These are phyloP conservation scores for Ceratonia siliqua DNA, from an alignment of 306 rosid species.

Conservation along the genomic window DNA sequence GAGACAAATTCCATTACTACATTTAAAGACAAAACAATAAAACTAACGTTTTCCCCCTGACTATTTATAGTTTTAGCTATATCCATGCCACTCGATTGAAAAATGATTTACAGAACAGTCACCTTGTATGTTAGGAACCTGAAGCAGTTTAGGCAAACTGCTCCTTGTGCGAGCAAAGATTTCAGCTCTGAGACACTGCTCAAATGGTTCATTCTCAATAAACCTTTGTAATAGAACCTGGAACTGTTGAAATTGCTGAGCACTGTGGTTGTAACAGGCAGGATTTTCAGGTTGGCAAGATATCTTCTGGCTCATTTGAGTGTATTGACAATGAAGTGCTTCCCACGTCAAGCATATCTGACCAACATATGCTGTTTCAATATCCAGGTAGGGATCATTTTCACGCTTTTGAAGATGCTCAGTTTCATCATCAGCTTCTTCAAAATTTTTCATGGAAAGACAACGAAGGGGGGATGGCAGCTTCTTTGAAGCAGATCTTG, in stretches of 20 bases:
- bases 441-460: constrained; percentile 83
- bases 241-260: constrained; percentile 88
- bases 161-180: constrained; percentile 74
- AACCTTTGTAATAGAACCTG: constrained; percentile 91
- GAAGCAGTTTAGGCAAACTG: constrained; percentile 71
- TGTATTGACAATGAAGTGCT: constrained; percentile 94
- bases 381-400: constrained; percentile 59
- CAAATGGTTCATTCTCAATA: constrained; percentile 95
- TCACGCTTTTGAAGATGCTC: constrained; percentile 74
- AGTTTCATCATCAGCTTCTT: constrained; percentile 70
- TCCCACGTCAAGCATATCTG: constrained; percentile 96
- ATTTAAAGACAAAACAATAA: constrained; percentile 1
- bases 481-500: constrained; percentile 80
- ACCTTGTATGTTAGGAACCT: constrained; percentile 89
- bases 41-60: neutral
- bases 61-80: neutral
- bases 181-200: constrained; percentile 73
- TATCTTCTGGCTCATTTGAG: constrained; percentile 76
- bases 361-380: constrained; percentile 88
- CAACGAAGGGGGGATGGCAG: constrained; percentile 86
- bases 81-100: constrained; percentile 12
- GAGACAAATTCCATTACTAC: neutral
- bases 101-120: neutral
- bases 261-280: constrained; percentile 72
- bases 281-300: constrained; percentile 77